These are phyloP conservation scores for Pelagomonas calceolata DNA, from an alignment of 108 stramenopile species.

Conservation along the genomic window DNA sequence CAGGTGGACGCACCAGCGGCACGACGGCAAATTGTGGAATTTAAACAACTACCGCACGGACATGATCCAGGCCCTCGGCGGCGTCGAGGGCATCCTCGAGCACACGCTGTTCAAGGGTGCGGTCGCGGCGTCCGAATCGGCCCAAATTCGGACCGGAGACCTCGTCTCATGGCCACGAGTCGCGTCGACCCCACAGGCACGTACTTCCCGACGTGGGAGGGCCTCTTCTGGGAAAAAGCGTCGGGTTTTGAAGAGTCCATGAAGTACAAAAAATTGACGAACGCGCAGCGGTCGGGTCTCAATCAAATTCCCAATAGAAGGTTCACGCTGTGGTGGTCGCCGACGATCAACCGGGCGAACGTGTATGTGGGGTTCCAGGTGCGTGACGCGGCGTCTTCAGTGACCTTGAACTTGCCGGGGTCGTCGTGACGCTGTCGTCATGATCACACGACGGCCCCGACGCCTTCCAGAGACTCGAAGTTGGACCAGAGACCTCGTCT, in stretches of 20 bases:
- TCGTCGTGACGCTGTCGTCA: too few relatives aligned
- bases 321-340: conserved; percentile 99
- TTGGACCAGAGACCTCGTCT: too few relatives aligned
- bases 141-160: too few relatives aligned
- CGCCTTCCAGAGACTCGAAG: too few relatives aligned
- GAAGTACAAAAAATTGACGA: conserved; percentile 93
- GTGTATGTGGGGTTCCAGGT: conserved; percentile 99
- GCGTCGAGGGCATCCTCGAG: conserved; percentile 96
- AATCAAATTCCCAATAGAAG: conserved; percentile 99
- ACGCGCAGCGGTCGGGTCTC: conserved; percentile 94
- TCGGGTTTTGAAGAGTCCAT: conserved; percentile 97
- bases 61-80: conserved; percentile 98
- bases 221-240: conserved; percentile 99
- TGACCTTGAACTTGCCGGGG: too few relatives aligned
- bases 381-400: conserved; percentile 7
- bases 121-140: too few relatives aligned
- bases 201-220: conserved; percentile 99
- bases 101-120: conserved; percentile 99
- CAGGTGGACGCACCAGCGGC: conserved; percentile 98
- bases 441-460: too few relatives aligned
- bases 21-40: conserved; percentile 99
- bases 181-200: too few relatives aligned
- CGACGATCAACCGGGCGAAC: conserved; percentile 97
- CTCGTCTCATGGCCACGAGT: too few relatives aligned
- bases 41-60: conserved; percentile 97